Conservation (phyloP, 2,329 filamentous ascomycete species). For the Hypoxylon rubiginosum region DNA sequence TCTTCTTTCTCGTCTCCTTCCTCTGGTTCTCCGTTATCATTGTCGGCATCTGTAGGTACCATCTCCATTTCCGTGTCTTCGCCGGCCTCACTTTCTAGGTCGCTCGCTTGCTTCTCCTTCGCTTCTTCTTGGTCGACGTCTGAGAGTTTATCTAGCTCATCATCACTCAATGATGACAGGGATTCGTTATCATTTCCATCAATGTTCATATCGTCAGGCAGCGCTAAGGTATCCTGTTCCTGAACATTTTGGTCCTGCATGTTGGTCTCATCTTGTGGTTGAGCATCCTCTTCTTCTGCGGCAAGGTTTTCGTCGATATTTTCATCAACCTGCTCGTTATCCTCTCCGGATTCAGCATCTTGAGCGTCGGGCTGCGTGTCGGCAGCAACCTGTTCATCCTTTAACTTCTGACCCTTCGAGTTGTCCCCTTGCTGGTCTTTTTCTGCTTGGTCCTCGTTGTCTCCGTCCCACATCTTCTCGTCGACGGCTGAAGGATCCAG, state of each 20-base stretch:
- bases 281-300: slow-evolving; percentile 69
- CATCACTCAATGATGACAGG: slow-evolving; percentile 64
- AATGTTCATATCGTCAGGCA: slow-evolving; percentile 90
- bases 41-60: slow-evolving; percentile 61
- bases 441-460: slow-evolving; percentile 81
- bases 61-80: slow-evolving; percentile 64
- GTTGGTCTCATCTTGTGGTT: slow-evolving; percentile 68
- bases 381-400: slow-evolving; percentile 70
- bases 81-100: slow-evolving; percentile 57
- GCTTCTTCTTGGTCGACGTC: slow-evolving; percentile 64
- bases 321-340: slow-evolving; percentile 63
- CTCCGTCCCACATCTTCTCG: slow-evolving; percentile 99
- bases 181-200: slow-evolving; percentile 75
- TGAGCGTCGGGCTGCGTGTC: slow-evolving; percentile 69
- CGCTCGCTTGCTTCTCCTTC: slow-evolving; percentile 54
- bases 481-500: slow-evolving; percentile 91
- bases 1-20: slow-evolving; percentile 58
- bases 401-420: slow-evolving; percentile 76
- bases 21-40: slow-evolving; percentile 68
- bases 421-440: slow-evolving; percentile 85
- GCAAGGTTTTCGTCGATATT: slow-evolving; percentile 72
- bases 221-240: slow-evolving; percentile 83
- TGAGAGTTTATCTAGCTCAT: slow-evolving; percentile 71
- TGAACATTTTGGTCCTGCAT: slow-evolving; percentile 80
- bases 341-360: slow-evolving; percentile 60